phyloP scores from a whole-genome alignment of 225 moss, liverwort and hornwort genomes.

The Polytrichum commune region DNA sequence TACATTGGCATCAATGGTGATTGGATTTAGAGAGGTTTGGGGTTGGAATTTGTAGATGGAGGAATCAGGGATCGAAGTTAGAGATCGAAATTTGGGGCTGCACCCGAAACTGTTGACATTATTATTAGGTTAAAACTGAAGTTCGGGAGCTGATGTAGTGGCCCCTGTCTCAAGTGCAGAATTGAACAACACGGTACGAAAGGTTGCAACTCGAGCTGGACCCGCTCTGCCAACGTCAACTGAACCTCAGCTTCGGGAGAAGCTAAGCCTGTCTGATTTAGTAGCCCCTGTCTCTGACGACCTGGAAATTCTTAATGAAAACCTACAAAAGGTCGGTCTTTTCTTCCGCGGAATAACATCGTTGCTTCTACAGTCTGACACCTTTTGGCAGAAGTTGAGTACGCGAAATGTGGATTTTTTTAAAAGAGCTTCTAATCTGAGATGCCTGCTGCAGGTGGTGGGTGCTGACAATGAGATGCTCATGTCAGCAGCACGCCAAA shows the following conservation, averaged over 20 bases:
- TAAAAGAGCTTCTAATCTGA: not conserved
- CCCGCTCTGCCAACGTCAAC: conserved; percentile 9
- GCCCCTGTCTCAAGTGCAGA: conserved; percentile 27
- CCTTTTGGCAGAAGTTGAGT: not conserved
- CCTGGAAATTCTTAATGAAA: conserved; percentile 45
- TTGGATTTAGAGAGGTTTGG: too few relatives aligned
- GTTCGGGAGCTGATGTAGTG: not conserved
- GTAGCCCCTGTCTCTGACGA: conserved; percentile 60
- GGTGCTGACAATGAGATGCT: conserved; percentile 88
- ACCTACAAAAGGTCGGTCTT: conserved; percentile 48
- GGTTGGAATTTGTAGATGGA: too few relatives aligned
- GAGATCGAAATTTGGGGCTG: not conserved
- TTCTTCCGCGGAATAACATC: not conserved
- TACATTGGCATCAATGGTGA: too few relatives aligned
- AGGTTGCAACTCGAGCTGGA: conserved; percentile 17
- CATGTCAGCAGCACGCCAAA: conserved; percentile 71
- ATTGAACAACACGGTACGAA: conserved; percentile 29
- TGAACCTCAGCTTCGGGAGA: conserved; percentile 11
- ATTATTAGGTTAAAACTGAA: not conserved
- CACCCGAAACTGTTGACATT: not conserved
- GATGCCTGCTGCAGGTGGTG: conserved; percentile 62
- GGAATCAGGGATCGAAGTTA: too few relatives aligned
- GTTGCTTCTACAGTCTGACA: too few relatives aligned
- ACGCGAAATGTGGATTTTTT: not conserved
- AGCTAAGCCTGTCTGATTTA: conserved; percentile 38